phyloP scores from a whole-genome alignment of 345 rosid genomes.

The Brassica cretica region DNA sequence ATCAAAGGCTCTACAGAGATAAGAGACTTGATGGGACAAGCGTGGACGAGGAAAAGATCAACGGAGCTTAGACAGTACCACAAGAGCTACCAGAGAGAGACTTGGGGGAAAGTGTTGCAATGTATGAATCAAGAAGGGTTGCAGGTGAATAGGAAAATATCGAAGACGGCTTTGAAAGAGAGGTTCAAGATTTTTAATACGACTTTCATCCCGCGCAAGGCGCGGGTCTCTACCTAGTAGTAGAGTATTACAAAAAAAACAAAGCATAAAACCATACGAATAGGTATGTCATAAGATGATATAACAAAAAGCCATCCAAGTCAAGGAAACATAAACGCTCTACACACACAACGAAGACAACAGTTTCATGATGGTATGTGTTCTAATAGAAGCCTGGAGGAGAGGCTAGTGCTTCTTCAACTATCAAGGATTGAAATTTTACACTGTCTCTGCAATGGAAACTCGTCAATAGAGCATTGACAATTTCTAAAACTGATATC shows the following conservation, averaged over 20 bases:
- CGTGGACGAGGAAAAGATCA: conserved; percentile 66
- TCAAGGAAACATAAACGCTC: not conserved
- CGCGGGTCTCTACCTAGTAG: no score
- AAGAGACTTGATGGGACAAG: conserved; percentile 52
- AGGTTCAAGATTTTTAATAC: conserved; percentile 70
- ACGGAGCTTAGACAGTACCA: conserved; percentile 73
- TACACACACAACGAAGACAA: not conserved
- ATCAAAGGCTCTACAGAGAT: conserved; percentile 68
- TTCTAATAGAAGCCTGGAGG: not conserved
- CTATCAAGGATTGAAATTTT: not conserved
- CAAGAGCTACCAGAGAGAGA: conserved; percentile 78
- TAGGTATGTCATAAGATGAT: not conserved
- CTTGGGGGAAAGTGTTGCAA: conserved; percentile 72
- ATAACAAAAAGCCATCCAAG: not conserved
- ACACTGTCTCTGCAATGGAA: not conserved
- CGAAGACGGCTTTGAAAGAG: conserved; percentile 69
- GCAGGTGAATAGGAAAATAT: conserved; percentile 60
- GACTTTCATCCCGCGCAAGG: no score
- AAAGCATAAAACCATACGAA: not conserved
- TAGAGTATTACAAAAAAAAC: not conserved
- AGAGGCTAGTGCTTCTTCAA: not conserved
- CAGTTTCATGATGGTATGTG: not conserved
- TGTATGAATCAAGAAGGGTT: conserved; percentile 70
- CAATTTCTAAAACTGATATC: not conserved
- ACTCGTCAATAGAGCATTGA: not conserved